phyloP scores from a whole-genome alignment of 1,284 basidiomycete species.

The Sporisorium reilianum region DNA sequence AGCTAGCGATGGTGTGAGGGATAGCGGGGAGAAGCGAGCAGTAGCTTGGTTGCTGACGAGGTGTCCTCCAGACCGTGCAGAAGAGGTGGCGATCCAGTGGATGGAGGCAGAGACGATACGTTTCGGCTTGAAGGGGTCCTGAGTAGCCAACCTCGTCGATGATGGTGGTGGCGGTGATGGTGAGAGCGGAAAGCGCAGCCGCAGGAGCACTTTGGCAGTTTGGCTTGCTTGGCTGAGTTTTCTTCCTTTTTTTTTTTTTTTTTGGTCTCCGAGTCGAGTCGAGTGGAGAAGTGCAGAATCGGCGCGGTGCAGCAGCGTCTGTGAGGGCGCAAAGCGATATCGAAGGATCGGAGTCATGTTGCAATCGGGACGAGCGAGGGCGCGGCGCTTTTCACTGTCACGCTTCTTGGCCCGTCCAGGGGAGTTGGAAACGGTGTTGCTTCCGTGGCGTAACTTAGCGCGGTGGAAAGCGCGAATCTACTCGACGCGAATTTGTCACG shows the following conservation, averaged over 20 bases:
- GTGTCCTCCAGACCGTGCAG: not conserved
- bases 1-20: not conserved
- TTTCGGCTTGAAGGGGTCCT: not conserved
- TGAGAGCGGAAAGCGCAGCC: not conserved
- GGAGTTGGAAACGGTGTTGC: slow-evolving; percentile 27
- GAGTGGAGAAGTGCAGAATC: not conserved
- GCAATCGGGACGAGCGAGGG: no score
- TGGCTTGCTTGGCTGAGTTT: slow-evolving; percentile 15
- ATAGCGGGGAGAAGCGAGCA: not conserved
- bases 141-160: not conserved
- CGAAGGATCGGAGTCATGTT: no score
- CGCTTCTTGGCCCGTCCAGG: no score
- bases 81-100: not conserved
- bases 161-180: not conserved
- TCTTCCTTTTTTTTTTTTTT: not conserved
- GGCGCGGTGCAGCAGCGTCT: not conserved
- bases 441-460: slow-evolving; percentile 9
- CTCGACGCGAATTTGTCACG: slow-evolving; percentile 37
- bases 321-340: no score
- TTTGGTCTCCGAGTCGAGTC: no score
- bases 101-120: not conserved
- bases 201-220: slow-evolving; percentile 6
- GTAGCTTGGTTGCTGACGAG: not conserved
- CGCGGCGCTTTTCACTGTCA: no score
- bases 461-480: slow-evolving; percentile 20